These are phyloP conservation scores for Trichoderma koningiopsis DNA, from an alignment of 2,329 filamentous ascomycete genomes.

Conservation along the genomic window DNA sequence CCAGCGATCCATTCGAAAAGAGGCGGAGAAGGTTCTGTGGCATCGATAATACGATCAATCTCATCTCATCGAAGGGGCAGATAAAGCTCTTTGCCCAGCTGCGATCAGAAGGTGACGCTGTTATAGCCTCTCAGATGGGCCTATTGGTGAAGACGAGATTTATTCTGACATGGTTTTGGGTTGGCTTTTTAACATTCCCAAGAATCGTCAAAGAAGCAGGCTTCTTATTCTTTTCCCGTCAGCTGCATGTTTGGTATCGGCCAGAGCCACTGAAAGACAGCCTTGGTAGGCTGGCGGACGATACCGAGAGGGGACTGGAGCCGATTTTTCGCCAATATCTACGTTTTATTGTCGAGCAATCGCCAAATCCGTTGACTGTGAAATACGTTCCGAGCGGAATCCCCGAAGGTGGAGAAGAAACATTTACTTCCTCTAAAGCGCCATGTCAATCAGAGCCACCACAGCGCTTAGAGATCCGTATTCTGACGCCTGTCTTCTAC, in stretches of 20 bases:
- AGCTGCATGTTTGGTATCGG: conserved; percentile 65
- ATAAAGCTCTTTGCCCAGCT: conserved; percentile 64
- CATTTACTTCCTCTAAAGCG: conserved; percentile 41
- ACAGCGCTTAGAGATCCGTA: conserved; percentile 55
- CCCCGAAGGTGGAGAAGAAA: conserved; percentile 39
- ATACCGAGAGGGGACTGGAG: conserved; percentile 52
- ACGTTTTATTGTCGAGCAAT: conserved; percentile 51
- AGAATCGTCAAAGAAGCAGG: conserved; percentile 64
- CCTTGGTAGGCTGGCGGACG: conserved; percentile 55
- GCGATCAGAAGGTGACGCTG: conserved; percentile 52
- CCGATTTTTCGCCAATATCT: conserved; percentile 52
- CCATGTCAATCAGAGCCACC: conserved; percentile 24
- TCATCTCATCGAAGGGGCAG: conserved; percentile 61
- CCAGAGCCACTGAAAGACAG: conserved; percentile 63
- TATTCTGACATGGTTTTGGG: conserved; percentile 64
- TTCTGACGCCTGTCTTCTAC: conserved; percentile 69
- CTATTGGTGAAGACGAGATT: conserved; percentile 49
- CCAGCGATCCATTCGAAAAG: conserved; percentile 49
- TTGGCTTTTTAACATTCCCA: conserved; percentile 66
- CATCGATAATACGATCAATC: conserved; percentile 62
- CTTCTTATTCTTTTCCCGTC: conserved; percentile 56
- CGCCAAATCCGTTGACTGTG: conserved; percentile 49
- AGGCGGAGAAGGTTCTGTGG: conserved; percentile 42
- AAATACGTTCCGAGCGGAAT: conserved; percentile 58
- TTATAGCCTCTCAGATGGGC: conserved; percentile 53